phyloP scores from a whole-genome alignment of 208 protist genomes.

The Vickermania ingenoplastis region DNA sequence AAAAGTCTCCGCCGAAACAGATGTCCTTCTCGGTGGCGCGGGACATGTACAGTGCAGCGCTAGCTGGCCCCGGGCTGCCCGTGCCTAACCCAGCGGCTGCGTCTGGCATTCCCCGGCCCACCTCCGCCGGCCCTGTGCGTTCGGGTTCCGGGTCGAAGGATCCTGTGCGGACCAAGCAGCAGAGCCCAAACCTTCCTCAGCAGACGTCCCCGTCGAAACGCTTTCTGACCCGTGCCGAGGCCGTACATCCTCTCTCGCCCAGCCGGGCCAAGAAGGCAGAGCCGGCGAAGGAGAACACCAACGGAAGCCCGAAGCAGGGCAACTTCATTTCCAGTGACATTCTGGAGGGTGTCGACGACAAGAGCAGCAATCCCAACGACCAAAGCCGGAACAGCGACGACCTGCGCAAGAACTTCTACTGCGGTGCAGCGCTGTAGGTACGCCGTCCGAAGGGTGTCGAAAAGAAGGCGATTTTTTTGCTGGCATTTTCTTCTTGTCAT shows the following conservation, averaged over 20 bases:
- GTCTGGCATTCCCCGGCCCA: background rate
- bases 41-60: background rate
- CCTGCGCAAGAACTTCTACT: background rate
- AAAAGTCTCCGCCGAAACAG: no score
- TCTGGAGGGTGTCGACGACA: background rate
- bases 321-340: background rate
- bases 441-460: no score
- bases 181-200: background rate
- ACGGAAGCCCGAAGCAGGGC: no score
- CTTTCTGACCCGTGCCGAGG: background rate
- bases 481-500: no score
- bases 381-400: background rate
- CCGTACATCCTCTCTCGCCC: background rate
- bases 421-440: background rate
- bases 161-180: background rate
- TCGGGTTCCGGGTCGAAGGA: background rate
- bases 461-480: no score
- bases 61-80: background rate
- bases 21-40: background rate
- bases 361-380: background rate
- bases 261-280: background rate
- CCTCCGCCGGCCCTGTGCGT: background rate
- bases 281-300: background rate
- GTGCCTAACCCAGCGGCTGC: background rate
- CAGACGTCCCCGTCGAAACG: background rate